Percentiles rank a stretch among this genome's conserved stretches.
Conservation (phyloP, 2,329 filamentous ascomycete genomes). For the Colletotrichum lupini region DNA sequence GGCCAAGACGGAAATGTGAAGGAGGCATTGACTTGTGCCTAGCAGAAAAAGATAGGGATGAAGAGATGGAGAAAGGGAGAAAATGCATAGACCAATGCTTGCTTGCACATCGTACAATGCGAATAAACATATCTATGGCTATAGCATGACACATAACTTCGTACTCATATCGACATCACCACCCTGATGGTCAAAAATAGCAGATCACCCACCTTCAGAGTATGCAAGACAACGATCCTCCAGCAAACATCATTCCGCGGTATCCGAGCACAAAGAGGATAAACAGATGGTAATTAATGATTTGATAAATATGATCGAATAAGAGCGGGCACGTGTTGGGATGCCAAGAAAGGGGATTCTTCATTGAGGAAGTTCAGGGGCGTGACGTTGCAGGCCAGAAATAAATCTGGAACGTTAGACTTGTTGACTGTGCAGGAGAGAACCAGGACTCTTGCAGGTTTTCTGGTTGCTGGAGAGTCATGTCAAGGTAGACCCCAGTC, state of each 20-base stretch:
- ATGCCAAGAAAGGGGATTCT: neutral
- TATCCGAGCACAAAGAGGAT: neutral
- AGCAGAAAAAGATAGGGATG: neutral
- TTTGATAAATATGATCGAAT: neutral
- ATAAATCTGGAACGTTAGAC: conserved; percentile 19
- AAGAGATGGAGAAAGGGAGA: neutral
- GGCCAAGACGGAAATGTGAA: neutral
- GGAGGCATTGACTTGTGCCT: neutral
- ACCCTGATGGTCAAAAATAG: neutral
- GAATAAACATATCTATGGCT: neutral
- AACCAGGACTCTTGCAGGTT: neutral
- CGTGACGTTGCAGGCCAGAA: neutral
- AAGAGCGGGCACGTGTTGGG: neutral
- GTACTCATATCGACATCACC: neutral
- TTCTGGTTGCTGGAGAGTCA: neutral
- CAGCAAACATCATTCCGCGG: neutral
- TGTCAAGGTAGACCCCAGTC: conserved; percentile 9
- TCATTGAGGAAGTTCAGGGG: neutral
- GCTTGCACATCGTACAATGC: neutral
- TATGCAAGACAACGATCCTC: neutral
- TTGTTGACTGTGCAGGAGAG: neutral
- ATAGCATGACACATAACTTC: conserved; percentile 9
- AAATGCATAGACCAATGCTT: neutral
- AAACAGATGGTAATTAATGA: neutral
- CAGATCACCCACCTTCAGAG: neutral